Base-by-base conservation (phyloP, 2,329 filamentous ascomycete genomes). In the Cladosporium sp. region DNA sequence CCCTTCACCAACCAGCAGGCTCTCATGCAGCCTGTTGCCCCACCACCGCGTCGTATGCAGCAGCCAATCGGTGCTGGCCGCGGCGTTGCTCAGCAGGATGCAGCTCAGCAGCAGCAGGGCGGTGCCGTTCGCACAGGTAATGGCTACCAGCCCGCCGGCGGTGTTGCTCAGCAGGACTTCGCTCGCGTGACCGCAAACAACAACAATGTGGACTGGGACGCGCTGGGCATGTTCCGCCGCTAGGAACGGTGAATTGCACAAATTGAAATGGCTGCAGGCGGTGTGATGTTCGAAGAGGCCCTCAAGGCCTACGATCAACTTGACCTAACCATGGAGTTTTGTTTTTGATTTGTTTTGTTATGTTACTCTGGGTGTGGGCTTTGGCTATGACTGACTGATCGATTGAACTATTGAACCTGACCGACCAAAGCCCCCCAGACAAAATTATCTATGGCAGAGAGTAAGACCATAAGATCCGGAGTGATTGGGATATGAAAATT, bases 61-160 rank as follows among this genome's bases (percentile, higher is more conserved):
- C 51, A 54, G 51, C 51, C 51, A 17, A 54, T 54, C 19, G 39
- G 51, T n/a, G 28, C 51, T 3, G 39, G 51, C 9, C 50, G 50
- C 17, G 50, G 50, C 5, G 19, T 20, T 6, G 12, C 25, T 10
- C 50, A 53, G 36, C 50, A 40, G 24, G 20, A 1, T 7, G 48
- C 20, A 7, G 20, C 24, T 39, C 51, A 54, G 39, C 47, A 25
- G n/a, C 35, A 52, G 34, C 36, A 45, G n/a, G 36, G 37, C 1
- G 25, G 25, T 19, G 25, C 24, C 7, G 51, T 40, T 5, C 24
- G 24, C 17, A 37, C 24, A 37, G 45, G 45, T 19, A 42, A 42
- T 37, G 17, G 36, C 24, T 39, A 42, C 37, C 50, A 53, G 37
- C 50, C 34, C 13, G 24, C n/a, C 24, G 50, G 50, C 13, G 49